Evolutionary conservation across 768 basidiomycete species (phyloP).

Genomic region (Lentinula guzmanii): DNA sequence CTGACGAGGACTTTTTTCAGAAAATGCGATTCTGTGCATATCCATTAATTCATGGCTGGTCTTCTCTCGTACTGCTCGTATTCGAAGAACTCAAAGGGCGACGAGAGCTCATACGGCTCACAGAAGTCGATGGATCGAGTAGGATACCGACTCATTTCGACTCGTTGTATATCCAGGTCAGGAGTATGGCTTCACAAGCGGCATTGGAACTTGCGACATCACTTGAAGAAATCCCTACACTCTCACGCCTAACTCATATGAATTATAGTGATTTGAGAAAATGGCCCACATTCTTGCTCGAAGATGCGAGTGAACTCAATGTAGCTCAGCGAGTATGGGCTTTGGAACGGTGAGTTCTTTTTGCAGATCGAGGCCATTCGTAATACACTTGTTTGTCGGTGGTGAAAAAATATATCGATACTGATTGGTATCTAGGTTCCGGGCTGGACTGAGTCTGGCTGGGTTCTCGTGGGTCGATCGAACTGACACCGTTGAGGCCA

Average conservation of each 20-base stretch:
- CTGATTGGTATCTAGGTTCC: background rate
- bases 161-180: background rate
- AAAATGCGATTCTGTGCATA: background rate
- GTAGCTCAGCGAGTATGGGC: background rate
- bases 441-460: background rate
- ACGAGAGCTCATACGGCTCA: background rate
- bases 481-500: background rate
- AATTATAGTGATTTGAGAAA: background rate
- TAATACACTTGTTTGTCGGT: background rate
- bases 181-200: background rate
- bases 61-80: background rate
- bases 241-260: background rate
- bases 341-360: background rate
- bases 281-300: background rate
- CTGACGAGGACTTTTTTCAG: background rate
- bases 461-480: slow-evolving; percentile 2
- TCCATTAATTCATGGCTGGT: background rate
- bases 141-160: background rate
- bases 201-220: background rate
- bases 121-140: background rate
- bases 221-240: background rate
- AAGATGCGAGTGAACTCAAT: background rate
- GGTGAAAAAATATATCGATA: background rate
- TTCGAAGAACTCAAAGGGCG: background rate
- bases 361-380: too few relatives aligned